Evolutionary conservation across 176 grass and related monocot species (phyloP), one percentile per base, ranked within the genome.

Genomic region (Calamus simplicifolius): DNA sequence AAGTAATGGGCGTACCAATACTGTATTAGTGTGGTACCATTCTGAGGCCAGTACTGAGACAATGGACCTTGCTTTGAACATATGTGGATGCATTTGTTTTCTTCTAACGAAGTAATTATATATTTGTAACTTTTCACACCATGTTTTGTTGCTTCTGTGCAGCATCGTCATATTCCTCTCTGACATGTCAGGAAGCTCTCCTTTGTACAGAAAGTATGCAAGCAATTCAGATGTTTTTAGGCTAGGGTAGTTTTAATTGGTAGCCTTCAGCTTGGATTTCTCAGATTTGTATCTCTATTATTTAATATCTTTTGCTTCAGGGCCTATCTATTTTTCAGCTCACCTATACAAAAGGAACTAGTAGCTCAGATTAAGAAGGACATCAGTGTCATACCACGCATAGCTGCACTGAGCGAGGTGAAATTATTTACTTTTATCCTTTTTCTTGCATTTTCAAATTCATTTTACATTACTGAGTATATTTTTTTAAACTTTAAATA

Each of bases 191-290:
- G 89, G 89, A 64, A 89, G 64, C 81, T 80, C 26, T 64, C 69
- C 89, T 54, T 66, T 95, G 65, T 95, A 95, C 68, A 95, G 85
- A 61, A 95, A 95, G 89, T 95, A 95, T 75, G 89, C 82, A 38
- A 61, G 3, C 4, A 35, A 4, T 63, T 49, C 19, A 63, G 13
- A 16, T 49, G 16, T 49, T 51, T 74, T 48, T 61, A 3, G 50
- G 56, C 54, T 77, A 49, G 51, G 62, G 53, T 62, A 67, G 10
- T 62, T n/a, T 62, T 29, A 43, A 12, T 43, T 43, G 8, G 35
- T 13, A 43, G 35, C 35, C 35, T 43, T 43, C 7, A 43, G 10
- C 35, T 43, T 43, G 35, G 31, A 7, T 35, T 35, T 35, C 6
- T 35, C 31, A 35, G 49, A 29, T 68, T 48, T 43, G 64, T 35